Base-by-base conservation (phyloP, 257 asterid species). In the Dorcoceras hygrometricum region DNA sequence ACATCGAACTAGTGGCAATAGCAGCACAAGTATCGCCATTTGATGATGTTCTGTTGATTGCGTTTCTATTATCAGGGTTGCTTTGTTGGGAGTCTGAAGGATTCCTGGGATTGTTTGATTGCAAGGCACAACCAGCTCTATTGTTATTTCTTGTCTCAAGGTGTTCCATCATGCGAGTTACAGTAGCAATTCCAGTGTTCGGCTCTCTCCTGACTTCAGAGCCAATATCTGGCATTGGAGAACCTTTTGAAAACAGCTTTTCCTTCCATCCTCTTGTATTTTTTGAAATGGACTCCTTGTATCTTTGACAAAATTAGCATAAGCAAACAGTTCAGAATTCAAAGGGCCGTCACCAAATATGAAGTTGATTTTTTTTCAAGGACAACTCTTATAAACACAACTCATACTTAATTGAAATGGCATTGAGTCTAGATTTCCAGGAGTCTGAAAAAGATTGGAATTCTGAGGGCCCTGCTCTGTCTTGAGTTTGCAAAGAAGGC, bases 251-350 rank as follows among this genome's bases (percentile, higher is more conserved):
- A 76, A 93, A 90, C 70, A 93, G 76, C 82, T 83, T 90, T 72
- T 93, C 99, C 78, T 86, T 93, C 95, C 89, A 88, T 68, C 87
- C 99, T 79, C 79, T 83, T 18, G 96, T 90, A 69, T 81, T 83
- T 88, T 86, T 88, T 11, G 95, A 80, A 78, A 93, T 83, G 3
- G 95, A 80, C 64, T 93, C 99, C 81, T 88, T 90, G 80, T 93
- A 93, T 79, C 99, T 93, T 63, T 19, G 60, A 59, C 46, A 67
- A 4, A 34, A 67, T 43, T 55, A 32, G 62, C 59, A 59, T 61
- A 69, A 39, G 8, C 66, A 8, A 23, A 60, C 23, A 25, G 12
- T 70, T 72, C 27, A 59, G 67, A 68, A 68, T 22, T 46, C 6
- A 62, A 57, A 59, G 10, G 73, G 70, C 27, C n/a, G 4, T 39